Percentiles rank a stretch among this genome's conserved stretches.
Conservation (phyloP, 495 filamentous ascomycete species). For the Neurospora sp. region DNA sequence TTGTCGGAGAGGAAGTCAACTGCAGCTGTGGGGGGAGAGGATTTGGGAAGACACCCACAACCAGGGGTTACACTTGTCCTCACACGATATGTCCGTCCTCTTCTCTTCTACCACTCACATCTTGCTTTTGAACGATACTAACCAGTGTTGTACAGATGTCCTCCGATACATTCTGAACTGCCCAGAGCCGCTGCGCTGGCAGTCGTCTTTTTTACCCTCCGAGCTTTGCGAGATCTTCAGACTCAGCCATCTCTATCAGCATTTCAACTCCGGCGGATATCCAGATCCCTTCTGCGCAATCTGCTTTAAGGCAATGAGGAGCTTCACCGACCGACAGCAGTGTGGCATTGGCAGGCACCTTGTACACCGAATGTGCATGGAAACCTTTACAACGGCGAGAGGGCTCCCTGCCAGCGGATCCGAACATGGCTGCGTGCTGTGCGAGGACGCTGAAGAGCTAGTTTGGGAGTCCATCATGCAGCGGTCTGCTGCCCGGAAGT, state of each 20-base stretch:
- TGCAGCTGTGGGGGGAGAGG: not conserved
- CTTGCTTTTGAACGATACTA: not conserved
- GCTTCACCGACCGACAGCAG: not conserved
- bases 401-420: not conserved
- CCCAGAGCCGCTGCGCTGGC: not conserved
- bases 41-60: not conserved
- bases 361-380: not conserved
- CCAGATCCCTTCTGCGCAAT: not conserved
- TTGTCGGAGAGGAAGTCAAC: fast-evolving
- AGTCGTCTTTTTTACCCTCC: not conserved
- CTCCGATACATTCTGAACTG: not conserved
- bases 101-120: not conserved
- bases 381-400: not conserved
- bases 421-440: not conserved
- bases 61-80: not conserved
- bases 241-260: not conserved
- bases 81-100: not conserved
- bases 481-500: not conserved
- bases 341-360: not conserved
- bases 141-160: not conserved
- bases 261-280: not conserved
- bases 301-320: not conserved
- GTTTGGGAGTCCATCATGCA: not conserved
- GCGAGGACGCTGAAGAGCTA: not conserved
- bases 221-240: not conserved